Evolutionary conservation across 2,329 filamentous ascomycete species (phyloP).

Genomic region (Pyricularia pennisetigena): DNA sequence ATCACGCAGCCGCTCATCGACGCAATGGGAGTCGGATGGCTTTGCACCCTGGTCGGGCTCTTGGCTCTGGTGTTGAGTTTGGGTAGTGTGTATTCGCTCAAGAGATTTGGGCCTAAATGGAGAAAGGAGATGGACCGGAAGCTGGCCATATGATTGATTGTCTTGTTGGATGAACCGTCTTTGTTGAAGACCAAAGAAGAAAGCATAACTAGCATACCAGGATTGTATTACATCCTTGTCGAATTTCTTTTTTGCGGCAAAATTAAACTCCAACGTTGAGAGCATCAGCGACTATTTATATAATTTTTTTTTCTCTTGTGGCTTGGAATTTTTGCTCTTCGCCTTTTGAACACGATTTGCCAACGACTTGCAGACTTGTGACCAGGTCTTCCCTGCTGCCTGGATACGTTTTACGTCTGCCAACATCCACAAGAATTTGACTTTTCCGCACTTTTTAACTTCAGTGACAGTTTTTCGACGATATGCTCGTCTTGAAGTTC

Average conservation of each 20-base stretch:
- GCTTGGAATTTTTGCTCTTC: neutral
- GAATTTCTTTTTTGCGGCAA: too few species aligned
- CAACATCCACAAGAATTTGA: neutral
- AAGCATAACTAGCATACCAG: neutral
- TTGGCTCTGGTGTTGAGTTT: constrained; percentile 48
- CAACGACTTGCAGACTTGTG: neutral
- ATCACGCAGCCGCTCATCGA: constrained; percentile 61
- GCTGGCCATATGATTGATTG: constrained; percentile 12
- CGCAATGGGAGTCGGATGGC: constrained; percentile 65
- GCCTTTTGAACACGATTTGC: neutral
- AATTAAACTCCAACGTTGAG: too few species aligned
- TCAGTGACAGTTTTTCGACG: neutral
- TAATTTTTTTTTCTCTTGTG: neutral
- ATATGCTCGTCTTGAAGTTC: neutral
- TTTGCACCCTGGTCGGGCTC: constrained; percentile 52
- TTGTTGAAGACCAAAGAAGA: too few species aligned
- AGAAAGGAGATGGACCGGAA: constrained; percentile 49
- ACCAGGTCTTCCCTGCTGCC: neutral
- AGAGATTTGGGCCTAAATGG: constrained; percentile 52
- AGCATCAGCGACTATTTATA: neutral
- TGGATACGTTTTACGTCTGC: neutral
- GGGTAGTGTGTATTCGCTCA: constrained; percentile 49
- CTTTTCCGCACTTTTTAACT: neutral
- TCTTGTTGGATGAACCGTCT: neutral
- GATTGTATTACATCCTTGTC: too few species aligned